Conservation (phyloP, 73 alveolate species). For the Durusdinium trenchii region DNA sequence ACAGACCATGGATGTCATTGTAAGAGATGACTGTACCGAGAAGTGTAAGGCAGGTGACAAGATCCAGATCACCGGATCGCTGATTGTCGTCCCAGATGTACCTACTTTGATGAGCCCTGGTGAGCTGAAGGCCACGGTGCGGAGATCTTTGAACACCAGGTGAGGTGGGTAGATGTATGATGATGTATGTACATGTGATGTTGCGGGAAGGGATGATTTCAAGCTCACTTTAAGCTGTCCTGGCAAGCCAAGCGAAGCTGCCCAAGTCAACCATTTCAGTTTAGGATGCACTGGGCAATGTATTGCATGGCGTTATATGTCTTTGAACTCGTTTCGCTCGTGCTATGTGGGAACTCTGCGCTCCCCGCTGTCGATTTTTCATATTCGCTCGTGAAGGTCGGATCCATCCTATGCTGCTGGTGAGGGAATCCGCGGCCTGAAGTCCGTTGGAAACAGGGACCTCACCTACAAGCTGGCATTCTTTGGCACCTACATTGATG, state of each 20-base stretch:
- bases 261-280: too few species aligned
- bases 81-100: constrained; percentile 99
- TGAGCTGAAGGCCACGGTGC: constrained; percentile 97
- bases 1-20: constrained; percentile 99
- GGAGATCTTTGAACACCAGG: constrained; percentile 93
- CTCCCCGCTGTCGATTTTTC: too few species aligned
- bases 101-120: constrained; percentile 99
- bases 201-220: too few species aligned
- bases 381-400: too few species aligned
- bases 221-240: too few species aligned
- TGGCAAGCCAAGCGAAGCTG: too few species aligned
- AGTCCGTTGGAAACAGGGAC: constrained; percentile 99
- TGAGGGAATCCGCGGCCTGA: constrained; percentile 98
- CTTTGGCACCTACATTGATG: constrained; percentile 96
- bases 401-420: constrained; percentile 80
- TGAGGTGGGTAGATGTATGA: too few species aligned
- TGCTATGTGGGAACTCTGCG: too few species aligned
- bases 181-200: too few species aligned
- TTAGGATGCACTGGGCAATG: too few species aligned
- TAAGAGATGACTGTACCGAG: constrained; percentile 99
- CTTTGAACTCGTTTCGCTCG: too few species aligned
- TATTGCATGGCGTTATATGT: too few species aligned
- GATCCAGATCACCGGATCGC: constrained; percentile 96
- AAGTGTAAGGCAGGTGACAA: constrained; percentile 98
- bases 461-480: constrained; percentile 99